Percentiles rank a stretch among this genome's conserved stretches.
phyloP scores from a whole-genome alignment of 768 basidiomycete genomes.

The Xerocomellus chrysenteron region DNA sequence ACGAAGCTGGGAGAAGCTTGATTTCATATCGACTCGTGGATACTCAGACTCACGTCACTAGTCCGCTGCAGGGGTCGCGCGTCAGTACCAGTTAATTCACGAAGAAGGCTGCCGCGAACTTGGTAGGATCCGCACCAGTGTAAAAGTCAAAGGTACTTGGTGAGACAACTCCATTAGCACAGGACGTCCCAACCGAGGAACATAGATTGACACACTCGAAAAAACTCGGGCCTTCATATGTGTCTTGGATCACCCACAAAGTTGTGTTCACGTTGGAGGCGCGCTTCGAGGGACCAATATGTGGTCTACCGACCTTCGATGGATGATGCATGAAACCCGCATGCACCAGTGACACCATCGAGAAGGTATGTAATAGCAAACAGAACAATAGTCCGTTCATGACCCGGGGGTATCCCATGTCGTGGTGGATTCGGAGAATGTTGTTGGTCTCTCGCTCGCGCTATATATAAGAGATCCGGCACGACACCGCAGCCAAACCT shows the following conservation, averaged over 20 bases:
- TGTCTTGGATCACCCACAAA: slow-evolving; percentile 68
- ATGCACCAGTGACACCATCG: slow-evolving; percentile 13
- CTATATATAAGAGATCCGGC: slow-evolving; percentile 1
- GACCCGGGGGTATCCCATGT: slow-evolving; percentile 12
- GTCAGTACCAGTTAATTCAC: slow-evolving; percentile 13
- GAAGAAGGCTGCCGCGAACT: slow-evolving; percentile 34
- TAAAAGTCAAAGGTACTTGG: slow-evolving; percentile 60
- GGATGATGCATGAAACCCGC: slow-evolving; percentile 9
- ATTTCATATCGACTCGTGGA: slow-evolving; percentile 1
- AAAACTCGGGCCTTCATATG: slow-evolving; percentile 63
- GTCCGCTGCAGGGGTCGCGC: slow-evolving; percentile 47
- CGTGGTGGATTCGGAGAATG: slow-evolving; percentile 9
- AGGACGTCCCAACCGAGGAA: neutral
- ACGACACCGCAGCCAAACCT: slow-evolving; percentile 13
- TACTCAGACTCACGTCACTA: slow-evolving; percentile 56
- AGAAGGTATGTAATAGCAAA: slow-evolving; percentile 14
- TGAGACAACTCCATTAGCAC: slow-evolving; percentile 4
- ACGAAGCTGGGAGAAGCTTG: slow-evolving; percentile 52
- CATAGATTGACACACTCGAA: slow-evolving; percentile 55
- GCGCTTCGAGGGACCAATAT: slow-evolving; percentile 14
- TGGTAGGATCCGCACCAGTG: slow-evolving; percentile 61
- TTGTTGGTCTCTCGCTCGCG: neutral
- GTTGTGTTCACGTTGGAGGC: slow-evolving; percentile 34
- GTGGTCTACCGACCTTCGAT: neutral
- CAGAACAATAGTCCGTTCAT: slow-evolving; percentile 9